Evolutionary conservation across 495 filamentous ascomycete species (phyloP).

Genomic region (Sordaria brevicollis): DNA sequence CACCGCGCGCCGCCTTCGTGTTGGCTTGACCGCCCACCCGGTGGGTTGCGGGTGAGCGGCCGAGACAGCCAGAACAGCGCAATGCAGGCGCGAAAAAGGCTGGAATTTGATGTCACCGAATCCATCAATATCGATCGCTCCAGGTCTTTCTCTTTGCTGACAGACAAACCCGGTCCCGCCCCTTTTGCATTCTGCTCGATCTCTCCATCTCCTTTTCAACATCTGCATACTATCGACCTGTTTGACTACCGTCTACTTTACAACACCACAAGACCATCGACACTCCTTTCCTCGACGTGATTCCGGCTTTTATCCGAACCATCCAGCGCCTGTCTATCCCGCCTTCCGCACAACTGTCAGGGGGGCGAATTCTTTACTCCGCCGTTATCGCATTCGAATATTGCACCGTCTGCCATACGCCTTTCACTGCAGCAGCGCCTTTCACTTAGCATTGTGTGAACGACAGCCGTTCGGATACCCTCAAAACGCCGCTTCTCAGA

Average conservation of each 20-base stretch:
- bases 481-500: neutral
- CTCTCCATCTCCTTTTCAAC: neutral
- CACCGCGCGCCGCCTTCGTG: neutral
- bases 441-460: neutral
- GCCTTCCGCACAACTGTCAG: neutral
- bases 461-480: neutral
- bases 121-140: neutral
- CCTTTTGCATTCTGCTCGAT: neutral
- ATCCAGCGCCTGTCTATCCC: neutral
- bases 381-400: neutral
- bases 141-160: constrained; percentile 1
- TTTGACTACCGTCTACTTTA: neutral
- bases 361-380: neutral
- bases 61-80: constrained; percentile 1
- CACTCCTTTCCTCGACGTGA: neutral
- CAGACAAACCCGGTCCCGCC: neutral
- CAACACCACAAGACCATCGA: neutral
- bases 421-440: neutral
- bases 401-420: neutral
- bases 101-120: constrained; percentile 15
- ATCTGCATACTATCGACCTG: neutral
- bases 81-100: constrained; percentile 6
- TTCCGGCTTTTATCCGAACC: neutral
- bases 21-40: neutral
- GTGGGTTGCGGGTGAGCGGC: constrained; percentile 4